Base-by-base conservation (phyloP, 306 rosid genomes). In the Cyclanthera cordifolia region DNA sequence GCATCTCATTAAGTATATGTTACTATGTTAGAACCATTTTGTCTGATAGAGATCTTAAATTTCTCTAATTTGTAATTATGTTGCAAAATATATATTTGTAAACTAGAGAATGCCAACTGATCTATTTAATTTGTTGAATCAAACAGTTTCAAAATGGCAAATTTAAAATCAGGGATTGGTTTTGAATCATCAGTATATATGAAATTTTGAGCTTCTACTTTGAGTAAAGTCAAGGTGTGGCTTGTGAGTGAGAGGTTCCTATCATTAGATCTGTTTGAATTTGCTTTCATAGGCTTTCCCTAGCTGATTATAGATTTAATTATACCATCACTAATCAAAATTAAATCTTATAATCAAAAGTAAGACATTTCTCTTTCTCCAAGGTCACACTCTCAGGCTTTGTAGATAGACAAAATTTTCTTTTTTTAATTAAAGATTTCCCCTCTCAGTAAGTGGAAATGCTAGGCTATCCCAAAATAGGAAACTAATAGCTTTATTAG, bases 381-480 rank as follows among this genome's bases (percentile, higher is more conserved):
- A 66, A 66, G 53, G 54, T 23, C 12, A 15, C 12, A 8, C 41
- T 49, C 13, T 30, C 71, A 25, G 71, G 16, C 43, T 66, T 66
- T 66, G 71, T 47, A 45, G 17, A 14, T 46, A 8, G 47, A 66
- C 53, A 46, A 45, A 46, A 24, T 37, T 7, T 37, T 37, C 14
- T 0, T 45, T 61, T 64, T 5, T 5, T 20, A 3, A n/a, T n/a
- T 45, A 64, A 64, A 43, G 69, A 17, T 37, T 20, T 37, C 14
- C 25, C 52, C 24, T 34, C 25, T 37, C 30, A 63, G 8, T 63
- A 39, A 37, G 41, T 34, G 71, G 55, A 46, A 66, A 6, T 59
- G 23, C 54, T 66, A 66, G 71, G 30, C 43, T 47, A 66, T 66
- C 55, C 71, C 55, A 25, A 66, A 66, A 66, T 66, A 25, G 71